Evolutionary conservation across 441 rosid genomes (phyloP).

Genomic region (Gossypium davidsonii): DNA sequence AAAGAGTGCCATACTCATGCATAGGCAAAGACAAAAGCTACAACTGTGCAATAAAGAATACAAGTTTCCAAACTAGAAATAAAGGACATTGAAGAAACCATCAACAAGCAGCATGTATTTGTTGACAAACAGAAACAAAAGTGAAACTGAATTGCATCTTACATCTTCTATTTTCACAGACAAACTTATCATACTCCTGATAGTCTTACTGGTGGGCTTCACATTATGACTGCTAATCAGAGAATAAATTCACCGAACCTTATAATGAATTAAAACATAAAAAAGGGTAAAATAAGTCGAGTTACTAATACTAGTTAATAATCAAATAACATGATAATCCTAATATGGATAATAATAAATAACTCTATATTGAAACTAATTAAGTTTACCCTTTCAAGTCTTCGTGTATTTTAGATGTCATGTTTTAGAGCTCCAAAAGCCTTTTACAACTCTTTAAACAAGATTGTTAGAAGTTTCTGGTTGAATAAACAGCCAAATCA

Average conservation of each 20-base stretch:
- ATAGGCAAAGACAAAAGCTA: not conserved
- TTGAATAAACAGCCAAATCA: too few relatives aligned
- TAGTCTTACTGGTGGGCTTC: conserved; percentile 58
- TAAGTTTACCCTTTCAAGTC: too few relatives aligned
- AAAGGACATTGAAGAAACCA: not conserved
- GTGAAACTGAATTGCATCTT: conserved; percentile 22
- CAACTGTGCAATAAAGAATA: not conserved
- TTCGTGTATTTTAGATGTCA: too few relatives aligned
- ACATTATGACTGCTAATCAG: conserved; percentile 41
- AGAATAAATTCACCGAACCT: conserved; percentile 66
- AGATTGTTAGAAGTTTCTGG: too few relatives aligned
- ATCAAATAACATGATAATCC: not conserved
- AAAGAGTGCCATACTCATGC: not conserved
- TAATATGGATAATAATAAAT: not conserved
- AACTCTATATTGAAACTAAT: too few relatives aligned
- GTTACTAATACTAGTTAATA: not conserved
- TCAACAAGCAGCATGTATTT: not conserved
- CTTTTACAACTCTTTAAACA: too few relatives aligned
- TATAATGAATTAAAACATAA: not conserved
- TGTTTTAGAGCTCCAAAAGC: too few relatives aligned
- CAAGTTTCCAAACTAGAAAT: not conserved
- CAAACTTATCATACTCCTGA: conserved; percentile 57
- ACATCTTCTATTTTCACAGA: conserved; percentile 75
- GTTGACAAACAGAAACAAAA: not conserved
- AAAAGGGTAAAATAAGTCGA: not conserved